Evolutionary conservation across 371 early-diverging fungal species (phyloP).

Genomic region (Rhizopus sp.): DNA sequence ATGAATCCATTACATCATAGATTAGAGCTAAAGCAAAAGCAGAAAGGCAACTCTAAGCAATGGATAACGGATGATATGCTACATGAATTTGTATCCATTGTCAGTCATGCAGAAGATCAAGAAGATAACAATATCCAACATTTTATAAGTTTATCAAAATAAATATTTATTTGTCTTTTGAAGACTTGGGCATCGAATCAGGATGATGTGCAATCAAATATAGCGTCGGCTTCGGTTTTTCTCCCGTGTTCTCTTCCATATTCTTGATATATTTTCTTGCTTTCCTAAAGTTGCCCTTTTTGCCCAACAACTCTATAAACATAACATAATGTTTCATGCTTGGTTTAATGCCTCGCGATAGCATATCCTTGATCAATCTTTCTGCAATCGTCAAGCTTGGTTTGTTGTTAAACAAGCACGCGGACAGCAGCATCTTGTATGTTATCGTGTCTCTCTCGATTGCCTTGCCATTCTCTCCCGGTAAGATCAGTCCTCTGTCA

Average conservation of each 20-base stretch:
- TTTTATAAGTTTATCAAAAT: constrained; percentile 17
- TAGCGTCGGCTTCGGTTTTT: constrained; percentile 12
- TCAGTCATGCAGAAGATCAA: constrained; percentile 19
- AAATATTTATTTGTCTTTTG: background rate
- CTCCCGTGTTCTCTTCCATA: constrained; percentile 29
- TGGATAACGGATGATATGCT: constrained; percentile 30
- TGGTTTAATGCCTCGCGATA: constrained; percentile 29
- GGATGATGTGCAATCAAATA: too few relatives aligned
- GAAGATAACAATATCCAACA: constrained; percentile 13
- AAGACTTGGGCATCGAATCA: too few relatives aligned
- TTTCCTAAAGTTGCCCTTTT: constrained; percentile 30
- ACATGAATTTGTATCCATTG: constrained; percentile 18
- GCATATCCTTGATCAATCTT: constrained; percentile 32
- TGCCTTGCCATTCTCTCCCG: background rate
- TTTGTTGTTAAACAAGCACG: constrained; percentile 1
- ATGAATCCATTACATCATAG: constrained; percentile 16
- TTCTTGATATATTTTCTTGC: constrained; percentile 26
- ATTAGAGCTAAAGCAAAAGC: constrained; percentile 16
- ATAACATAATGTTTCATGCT: constrained; percentile 20
- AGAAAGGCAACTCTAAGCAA: background rate
- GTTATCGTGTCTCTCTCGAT: constrained; percentile 33
- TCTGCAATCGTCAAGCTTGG: constrained; percentile 11
- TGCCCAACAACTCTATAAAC: constrained; percentile 26
- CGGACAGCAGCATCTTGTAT: constrained; percentile 37
- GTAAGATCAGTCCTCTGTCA: constrained; percentile 25